Percentiles rank a stretch among this genome's conserved stretches.
phyloP scores from a whole-genome alignment of 1,139 yeast species.

The Saccharomyces hybrid region DNA sequence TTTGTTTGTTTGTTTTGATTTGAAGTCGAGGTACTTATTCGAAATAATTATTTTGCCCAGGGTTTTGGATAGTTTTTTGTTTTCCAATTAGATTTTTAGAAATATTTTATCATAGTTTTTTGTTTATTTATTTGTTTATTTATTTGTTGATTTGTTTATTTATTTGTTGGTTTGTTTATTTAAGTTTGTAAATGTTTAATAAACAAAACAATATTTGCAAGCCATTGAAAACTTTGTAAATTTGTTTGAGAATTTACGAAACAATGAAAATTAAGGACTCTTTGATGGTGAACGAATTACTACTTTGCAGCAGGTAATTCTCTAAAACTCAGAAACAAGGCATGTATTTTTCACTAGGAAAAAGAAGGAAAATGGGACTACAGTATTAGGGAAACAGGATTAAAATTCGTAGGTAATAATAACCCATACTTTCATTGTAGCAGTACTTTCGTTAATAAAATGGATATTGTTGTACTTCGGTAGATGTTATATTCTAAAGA shows the following conservation, averaged over 20 bases:
- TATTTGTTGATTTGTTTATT: too few relatives aligned
- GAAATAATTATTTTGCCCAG: not conserved
- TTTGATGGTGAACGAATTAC: not conserved
- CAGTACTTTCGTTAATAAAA: too few relatives aligned
- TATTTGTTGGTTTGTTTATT: not conserved
- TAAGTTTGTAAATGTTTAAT: not conserved
- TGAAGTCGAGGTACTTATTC: not conserved
- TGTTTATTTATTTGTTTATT: too few relatives aligned
- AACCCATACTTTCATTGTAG: not conserved
- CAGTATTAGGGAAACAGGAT: not conserved
- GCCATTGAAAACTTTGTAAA: not conserved
- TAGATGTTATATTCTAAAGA: not conserved
- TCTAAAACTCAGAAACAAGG: not conserved
- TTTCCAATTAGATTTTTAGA: not conserved
- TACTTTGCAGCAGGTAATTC: not conserved
- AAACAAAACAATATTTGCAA: not conserved
- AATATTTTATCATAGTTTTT: too few relatives aligned
- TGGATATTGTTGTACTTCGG: not conserved
- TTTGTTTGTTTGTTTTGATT: not conserved
- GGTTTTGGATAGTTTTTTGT: too few relatives aligned
- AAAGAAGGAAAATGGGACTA: not conserved
- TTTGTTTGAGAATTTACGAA: not conserved
- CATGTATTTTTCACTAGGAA: not conserved
- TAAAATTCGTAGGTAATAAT: not conserved
- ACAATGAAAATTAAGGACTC: not conserved